Evolutionary conservation across 2,329 filamentous ascomycete species (phyloP), one percentile per base, ranked within the genome.

Genomic region (Microdochium trichocladiopsis): DNA sequence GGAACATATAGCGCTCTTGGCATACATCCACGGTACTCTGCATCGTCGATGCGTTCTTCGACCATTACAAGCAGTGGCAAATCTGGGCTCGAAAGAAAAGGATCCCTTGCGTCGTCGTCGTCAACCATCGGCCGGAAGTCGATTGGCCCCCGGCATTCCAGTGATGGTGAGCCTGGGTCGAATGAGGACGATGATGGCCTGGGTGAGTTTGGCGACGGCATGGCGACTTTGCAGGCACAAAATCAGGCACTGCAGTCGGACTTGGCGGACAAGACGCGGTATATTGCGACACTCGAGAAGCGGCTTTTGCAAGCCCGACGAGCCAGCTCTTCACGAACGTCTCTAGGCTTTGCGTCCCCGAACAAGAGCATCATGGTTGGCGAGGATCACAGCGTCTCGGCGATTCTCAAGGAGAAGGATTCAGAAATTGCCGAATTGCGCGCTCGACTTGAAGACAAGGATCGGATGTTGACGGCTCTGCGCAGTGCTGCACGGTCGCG

Each of bases 201-300:
- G 14, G 92, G 90, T 50, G 90, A 95, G 62, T 93, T 86, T 63
- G 92, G 88, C 18, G 91, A 96, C 61, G 93, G 92, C 1, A 87
- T 81, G 24, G 94, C 94, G 8, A 90, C 88, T 23, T 71, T 95
- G 49, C 75, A 86, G 45, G 82, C 89, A n/a, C 94, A 96, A 65
- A 91, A 96, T 60, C 83, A 86, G 49, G 88, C 95, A n/a, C 73
- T 99, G 48, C 94, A 96, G 67, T 84, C 91, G n/a, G 94, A 99
- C 67, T 79, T 99, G 48, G 83, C 82, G n/a, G 94, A 99, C 71
- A 96, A 96, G 74, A 97, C 94, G 61, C 87, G 94, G 28, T 99
- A 99, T 68, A 97, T 97, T 60, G 81, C 88, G 25, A 97, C 94
- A 0, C 72, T 99, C 12, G 94, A 99, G 72, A 95, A 95, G 69